phyloP scores from a whole-genome alignment of 768 basidiomycete genomes.

The Phanerodontia chrysosporium region DNA sequence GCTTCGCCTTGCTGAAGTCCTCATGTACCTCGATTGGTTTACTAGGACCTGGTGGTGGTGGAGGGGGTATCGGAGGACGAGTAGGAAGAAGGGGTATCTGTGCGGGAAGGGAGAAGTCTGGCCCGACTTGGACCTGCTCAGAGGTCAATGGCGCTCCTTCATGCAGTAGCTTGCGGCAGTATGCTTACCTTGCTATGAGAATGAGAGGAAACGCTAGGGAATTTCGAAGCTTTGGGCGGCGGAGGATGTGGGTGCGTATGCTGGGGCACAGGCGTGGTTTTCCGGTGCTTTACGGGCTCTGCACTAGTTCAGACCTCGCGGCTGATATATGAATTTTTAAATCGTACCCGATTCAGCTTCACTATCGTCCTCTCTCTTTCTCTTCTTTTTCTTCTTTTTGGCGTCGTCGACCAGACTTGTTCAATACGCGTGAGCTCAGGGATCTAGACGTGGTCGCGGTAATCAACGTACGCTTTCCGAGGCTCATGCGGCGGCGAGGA shows the following conservation, averaged over 20 bases:
- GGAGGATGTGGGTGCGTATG: slow-evolving; percentile 32
- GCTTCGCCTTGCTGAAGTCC: slow-evolving; percentile 85
- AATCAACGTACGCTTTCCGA: slow-evolving; percentile 51
- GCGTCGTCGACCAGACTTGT: slow-evolving; percentile 37
- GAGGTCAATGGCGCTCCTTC: too few species aligned
- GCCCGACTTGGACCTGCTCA: slow-evolving; percentile 33
- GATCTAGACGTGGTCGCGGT: too few species aligned
- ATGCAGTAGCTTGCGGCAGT: neutral
- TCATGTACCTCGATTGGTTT: slow-evolving; percentile 79
- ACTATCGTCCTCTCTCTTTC: slow-evolving; percentile 74
- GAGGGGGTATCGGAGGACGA: slow-evolving; percentile 58
- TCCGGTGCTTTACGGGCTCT: slow-evolving; percentile 46
- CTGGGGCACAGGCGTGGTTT: slow-evolving; percentile 49
- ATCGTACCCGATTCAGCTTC: slow-evolving; percentile 60
- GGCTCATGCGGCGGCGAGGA: slow-evolving; percentile 56
- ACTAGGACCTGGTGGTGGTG: slow-evolving; percentile 76
- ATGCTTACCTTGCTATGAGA: slow-evolving; percentile 45
- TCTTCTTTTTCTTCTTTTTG: slow-evolving; percentile 82
- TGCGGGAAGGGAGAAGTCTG: slow-evolving; percentile 61
- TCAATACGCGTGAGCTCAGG: slow-evolving; percentile 19
- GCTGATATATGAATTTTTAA: neutral
- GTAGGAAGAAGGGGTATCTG: slow-evolving; percentile 46
- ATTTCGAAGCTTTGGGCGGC: slow-evolving; percentile 53
- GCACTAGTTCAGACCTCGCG: neutral
- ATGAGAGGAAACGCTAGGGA: slow-evolving; percentile 37